A percentile compares a stretch with the other conserved stretches of the same genome.
Conservation (phyloP, 148 eudicot genomes). For the Rhododendron simsii region DNA sequence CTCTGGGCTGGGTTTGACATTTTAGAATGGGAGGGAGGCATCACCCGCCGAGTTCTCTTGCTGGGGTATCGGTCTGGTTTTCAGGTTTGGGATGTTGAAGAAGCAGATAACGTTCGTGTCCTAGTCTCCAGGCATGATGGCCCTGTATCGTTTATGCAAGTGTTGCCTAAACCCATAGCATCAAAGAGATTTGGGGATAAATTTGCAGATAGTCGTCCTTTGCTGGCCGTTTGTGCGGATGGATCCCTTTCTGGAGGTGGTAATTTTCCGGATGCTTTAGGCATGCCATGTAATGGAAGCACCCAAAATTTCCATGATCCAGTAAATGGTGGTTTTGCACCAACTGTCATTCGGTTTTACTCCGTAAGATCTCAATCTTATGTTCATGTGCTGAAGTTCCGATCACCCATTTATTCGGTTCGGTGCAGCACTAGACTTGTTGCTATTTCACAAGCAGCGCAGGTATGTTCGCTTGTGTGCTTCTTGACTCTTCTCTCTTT, state of each 20-base stretch:
- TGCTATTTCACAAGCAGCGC: conserved; percentile 72
- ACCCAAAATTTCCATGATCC: conserved; percentile 28
- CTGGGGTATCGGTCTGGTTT: conserved; percentile 77
- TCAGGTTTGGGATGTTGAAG: conserved; percentile 93
- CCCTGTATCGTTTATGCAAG: conserved; percentile 70
- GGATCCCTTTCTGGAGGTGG: conserved; percentile 43
- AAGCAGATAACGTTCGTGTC: conserved; percentile 57
- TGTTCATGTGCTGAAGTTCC: conserved; percentile 58
- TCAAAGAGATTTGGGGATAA: conserved; percentile 39
- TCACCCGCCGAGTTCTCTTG: conserved; percentile 53
- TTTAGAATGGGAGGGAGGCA: conserved; percentile 49
- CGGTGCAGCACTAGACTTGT: conserved; percentile 75
- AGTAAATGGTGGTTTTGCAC: conserved; percentile 33
- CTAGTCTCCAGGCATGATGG: conserved; percentile 69
- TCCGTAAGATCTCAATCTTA: conserved; percentile 60
- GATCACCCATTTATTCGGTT: conserved; percentile 62
- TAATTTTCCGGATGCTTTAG: conserved; percentile 28
- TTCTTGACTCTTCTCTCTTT: not conserved
- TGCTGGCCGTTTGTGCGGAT: conserved; percentile 65
- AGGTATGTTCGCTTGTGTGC: conserved; percentile 38
- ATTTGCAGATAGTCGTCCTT: conserved; percentile 53
- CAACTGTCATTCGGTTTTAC: conserved; percentile 65
- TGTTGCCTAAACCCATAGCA: conserved; percentile 53
- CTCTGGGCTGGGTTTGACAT: conserved; percentile 89
- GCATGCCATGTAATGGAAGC: conserved; percentile 31